Evolutionary conservation across 2,329 filamentous ascomycete genomes (phyloP).

Genomic region (Beauveria sp.): DNA sequence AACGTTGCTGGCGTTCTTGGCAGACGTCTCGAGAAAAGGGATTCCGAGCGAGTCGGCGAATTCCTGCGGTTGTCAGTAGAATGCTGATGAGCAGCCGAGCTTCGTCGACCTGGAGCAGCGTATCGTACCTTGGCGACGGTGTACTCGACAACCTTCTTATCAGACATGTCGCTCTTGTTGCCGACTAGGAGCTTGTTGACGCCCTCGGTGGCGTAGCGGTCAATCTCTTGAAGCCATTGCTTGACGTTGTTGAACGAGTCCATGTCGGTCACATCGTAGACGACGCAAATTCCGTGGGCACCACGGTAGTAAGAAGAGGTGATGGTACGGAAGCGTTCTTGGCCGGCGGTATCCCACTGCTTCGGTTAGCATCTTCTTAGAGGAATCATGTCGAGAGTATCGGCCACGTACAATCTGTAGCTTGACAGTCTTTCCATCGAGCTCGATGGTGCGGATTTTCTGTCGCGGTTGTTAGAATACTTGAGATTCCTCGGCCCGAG

Average conservation of each 20-base stretch:
- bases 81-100: not conserved
- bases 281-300: slow-evolving; percentile 97
- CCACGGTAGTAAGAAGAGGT: slow-evolving; percentile 99
- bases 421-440: slow-evolving; percentile 99
- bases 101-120: not conserved
- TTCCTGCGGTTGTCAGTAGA: slow-evolving; percentile 53
- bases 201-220: slow-evolving; percentile 96
- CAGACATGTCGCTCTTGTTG: slow-evolving; percentile 99
- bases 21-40: slow-evolving; percentile 98
- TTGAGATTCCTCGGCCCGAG: not conserved
- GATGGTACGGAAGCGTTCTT: slow-evolving; percentile 99
- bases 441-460: slow-evolving; percentile 99
- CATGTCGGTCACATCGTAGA: slow-evolving; percentile 99
- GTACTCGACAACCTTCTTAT: slow-evolving; percentile 99
- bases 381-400: not conserved
- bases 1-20: slow-evolving; percentile 99
- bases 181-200: slow-evolving; percentile 99
- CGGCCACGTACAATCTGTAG: slow-evolving; percentile 79
- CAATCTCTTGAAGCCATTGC: slow-evolving; percentile 99
- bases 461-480: slow-evolving; percentile 27
- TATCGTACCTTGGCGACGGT: slow-evolving; percentile 90
- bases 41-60: slow-evolving; percentile 98
- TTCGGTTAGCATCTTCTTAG: not conserved
- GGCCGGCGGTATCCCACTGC: slow-evolving; percentile 97
- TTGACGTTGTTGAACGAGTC: slow-evolving; percentile 99